A percentile compares a stretch with the other conserved stretches of the same genome.
Conservation (phyloP, 2,329 filamentous ascomycete genomes). For the Fulvia fulva region DNA sequence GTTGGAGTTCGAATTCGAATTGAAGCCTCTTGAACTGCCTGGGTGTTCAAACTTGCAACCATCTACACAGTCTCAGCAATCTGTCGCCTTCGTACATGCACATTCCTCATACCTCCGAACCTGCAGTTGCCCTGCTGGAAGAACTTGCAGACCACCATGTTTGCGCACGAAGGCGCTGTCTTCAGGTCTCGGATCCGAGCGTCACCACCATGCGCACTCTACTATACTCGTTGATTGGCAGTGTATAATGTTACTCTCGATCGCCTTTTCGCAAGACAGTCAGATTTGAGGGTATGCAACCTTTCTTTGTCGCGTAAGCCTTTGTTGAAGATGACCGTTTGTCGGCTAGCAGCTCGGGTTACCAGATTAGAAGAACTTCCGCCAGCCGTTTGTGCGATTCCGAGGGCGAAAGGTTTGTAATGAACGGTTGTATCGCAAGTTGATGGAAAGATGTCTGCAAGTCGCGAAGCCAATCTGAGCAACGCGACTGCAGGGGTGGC, state of each 20-base stretch:
- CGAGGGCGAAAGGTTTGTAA: too few species aligned
- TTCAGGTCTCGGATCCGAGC: not conserved
- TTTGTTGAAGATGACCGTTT: not conserved
- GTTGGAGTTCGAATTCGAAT: slow-evolving; percentile 41
- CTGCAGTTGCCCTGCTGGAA: slow-evolving; percentile 63
- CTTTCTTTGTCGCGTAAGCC: not conserved
- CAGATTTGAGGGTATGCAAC: not conserved
- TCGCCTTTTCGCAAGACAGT: not conserved
- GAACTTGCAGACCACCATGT: slow-evolving; percentile 54
- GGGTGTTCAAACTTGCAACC: slow-evolving; percentile 60
- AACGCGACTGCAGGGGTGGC: not conserved
- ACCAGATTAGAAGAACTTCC: not conserved
- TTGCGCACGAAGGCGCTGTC: not conserved
- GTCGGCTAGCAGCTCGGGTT: not conserved
- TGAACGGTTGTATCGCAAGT: too few species aligned
- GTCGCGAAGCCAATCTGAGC: not conserved
- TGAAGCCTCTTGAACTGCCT: slow-evolving; percentile 27
- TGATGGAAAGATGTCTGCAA: not conserved
- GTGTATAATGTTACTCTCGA: not conserved
- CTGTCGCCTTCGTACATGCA: not conserved
- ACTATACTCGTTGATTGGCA: not conserved
- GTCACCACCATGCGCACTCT: not conserved
- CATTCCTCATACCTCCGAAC: slow-evolving; percentile 53
- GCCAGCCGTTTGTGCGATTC: not conserved
- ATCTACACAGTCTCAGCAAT: slow-evolving; percentile 39